These are phyloP conservation scores for Exophiala phaeomuriformis DNA, from an alignment of 2,329 filamentous ascomycete genomes.

Conservation along the genomic window DNA sequence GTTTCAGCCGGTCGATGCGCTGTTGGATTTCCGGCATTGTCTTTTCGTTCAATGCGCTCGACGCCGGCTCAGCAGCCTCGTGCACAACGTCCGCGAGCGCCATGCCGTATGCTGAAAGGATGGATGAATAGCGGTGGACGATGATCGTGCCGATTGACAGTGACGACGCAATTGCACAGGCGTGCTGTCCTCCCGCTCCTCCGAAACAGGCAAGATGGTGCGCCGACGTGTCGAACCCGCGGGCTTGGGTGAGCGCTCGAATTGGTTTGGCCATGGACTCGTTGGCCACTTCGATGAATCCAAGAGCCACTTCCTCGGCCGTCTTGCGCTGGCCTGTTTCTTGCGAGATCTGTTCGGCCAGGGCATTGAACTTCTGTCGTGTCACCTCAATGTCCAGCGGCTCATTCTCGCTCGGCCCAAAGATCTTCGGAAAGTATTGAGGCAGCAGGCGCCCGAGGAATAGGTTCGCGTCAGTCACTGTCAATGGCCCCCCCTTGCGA, in stretches of 20 bases:
- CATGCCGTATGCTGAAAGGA: slow-evolving; percentile 43
- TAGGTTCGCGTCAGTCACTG: slow-evolving; percentile 88
- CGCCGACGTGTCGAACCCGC: slow-evolving; percentile 25
- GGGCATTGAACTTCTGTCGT: slow-evolving; percentile 35
- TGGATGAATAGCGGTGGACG: slow-evolving; percentile 34
- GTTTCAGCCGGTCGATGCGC: slow-evolving; percentile 63
- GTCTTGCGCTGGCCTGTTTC: slow-evolving; percentile 28
- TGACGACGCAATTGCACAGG: slow-evolving; percentile 36
- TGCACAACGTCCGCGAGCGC: slow-evolving; percentile 37
- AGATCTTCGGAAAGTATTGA: slow-evolving; percentile 90
- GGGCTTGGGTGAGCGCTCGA: slow-evolving; percentile 27
- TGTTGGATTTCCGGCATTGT: slow-evolving; percentile 46
- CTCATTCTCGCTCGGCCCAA: slow-evolving; percentile 75
- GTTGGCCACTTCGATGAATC: slow-evolving; percentile 38
- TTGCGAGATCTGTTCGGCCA: slow-evolving; percentile 40
- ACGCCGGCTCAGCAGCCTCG: slow-evolving; percentile 34
- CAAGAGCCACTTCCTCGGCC: slow-evolving; percentile 34
- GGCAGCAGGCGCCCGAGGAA: slow-evolving; percentile 61
- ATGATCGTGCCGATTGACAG: slow-evolving; percentile 37
- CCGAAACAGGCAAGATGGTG: slow-evolving; percentile 32
- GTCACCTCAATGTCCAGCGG: slow-evolving; percentile 43
- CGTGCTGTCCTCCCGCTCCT: slow-evolving; percentile 36
- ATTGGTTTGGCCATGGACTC: slow-evolving; percentile 36
- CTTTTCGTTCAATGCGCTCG: slow-evolving; percentile 12
- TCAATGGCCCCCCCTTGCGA: slow-evolving; percentile 77